Evolutionary conservation across 2,329 filamentous ascomycete species (phyloP), one percentile per base, ranked within the genome.

Genomic region (Colletotrichum sp.): DNA sequence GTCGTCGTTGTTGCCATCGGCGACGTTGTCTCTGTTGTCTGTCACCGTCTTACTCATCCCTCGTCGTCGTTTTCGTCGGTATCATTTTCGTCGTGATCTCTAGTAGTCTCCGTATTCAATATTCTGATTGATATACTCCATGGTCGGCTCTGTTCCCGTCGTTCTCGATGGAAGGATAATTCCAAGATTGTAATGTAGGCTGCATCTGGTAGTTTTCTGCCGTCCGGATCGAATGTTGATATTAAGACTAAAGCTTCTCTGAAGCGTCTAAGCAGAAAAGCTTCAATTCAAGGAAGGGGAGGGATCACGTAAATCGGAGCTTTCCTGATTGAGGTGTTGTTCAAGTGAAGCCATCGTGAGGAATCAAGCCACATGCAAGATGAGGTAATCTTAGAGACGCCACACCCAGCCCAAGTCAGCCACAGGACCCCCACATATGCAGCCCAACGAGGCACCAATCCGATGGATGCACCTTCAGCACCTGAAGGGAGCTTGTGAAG

Each of bases 341-440:
- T 48, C n/a, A 48, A 13, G n/a, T 52, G n/a, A 52, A 52, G 43
- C 43, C 43, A 52, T 21, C 43, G 43, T 52, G 43, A 52, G 5
- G 43, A 43, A 48, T 52, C 6, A 7, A 52, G 43, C 43, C 43
- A 21, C 43, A 52, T 21, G 43, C n/a, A 0, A 52, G 43, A 52
- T 52, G 43, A 52, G 43, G n/a, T 52, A 52, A 52, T 52, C 43
- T 52, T 13, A 0, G 10, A 52, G 0, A 13, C 43, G 43, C 43
- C 43, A 52, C 43, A 52, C 0, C 4, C 3, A 13, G 43, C 43
- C 43, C n/a, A 2, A 52, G 5, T 21, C 43, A 52, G 43, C 43
- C 43, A 52, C 43, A 52, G 43, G n/a, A 52, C 43, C 43, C 43
- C 43, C 43, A 52, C 43, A 52, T 52, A 52, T 52, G 43, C 43